Conservation (phyloP, 2,329 filamentous ascomycete species). For the Exophiala mesophila region DNA sequence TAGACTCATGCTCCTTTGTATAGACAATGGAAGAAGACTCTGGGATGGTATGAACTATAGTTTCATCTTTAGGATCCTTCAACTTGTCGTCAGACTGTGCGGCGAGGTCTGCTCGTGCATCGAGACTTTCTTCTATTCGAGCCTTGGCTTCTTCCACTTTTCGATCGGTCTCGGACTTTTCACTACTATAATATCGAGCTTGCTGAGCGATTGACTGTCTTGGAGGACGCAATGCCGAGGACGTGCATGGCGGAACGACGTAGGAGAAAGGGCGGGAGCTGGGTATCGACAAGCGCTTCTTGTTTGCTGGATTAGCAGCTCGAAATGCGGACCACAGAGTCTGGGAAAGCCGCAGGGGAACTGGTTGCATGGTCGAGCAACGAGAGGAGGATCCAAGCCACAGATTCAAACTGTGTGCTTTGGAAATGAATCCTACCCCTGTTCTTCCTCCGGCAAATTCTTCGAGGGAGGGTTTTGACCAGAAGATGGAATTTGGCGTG, state of each 20-base stretch:
- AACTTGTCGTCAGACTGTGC: slow-evolving; percentile 13
- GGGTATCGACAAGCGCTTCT: no score
- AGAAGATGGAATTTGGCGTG: no score
- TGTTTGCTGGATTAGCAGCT: slow-evolving; percentile 22
- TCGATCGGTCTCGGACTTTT: slow-evolving; percentile 17
- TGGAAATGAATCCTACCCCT: no score
- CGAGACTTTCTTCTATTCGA: slow-evolving; percentile 23
- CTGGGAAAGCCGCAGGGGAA: slow-evolving; percentile 26
- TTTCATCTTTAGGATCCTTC: slow-evolving; percentile 20
- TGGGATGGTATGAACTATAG: slow-evolving; percentile 25
- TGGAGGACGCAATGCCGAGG: background rate
- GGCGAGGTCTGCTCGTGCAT: slow-evolving; percentile 19
- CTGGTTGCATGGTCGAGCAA: slow-evolving; percentile 26
- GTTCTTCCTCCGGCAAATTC: no score
- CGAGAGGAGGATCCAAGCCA: no score
- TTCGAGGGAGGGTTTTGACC: no score
- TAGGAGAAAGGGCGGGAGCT: no score
- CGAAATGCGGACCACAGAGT: slow-evolving; percentile 27
- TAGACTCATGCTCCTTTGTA: slow-evolving; percentile 4
- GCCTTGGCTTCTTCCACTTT: slow-evolving; percentile 23
- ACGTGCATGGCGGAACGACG: no score
- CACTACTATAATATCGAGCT: slow-evolving; percentile 25
- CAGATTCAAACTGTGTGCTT: no score
- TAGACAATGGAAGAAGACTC: slow-evolving; percentile 25
- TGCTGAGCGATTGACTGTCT: slow-evolving; percentile 3